Percentiles rank a stretch among this genome's conserved stretches.
phyloP scores from a whole-genome alignment of 768 basidiomycete species.

The Arthromyces matolae region DNA sequence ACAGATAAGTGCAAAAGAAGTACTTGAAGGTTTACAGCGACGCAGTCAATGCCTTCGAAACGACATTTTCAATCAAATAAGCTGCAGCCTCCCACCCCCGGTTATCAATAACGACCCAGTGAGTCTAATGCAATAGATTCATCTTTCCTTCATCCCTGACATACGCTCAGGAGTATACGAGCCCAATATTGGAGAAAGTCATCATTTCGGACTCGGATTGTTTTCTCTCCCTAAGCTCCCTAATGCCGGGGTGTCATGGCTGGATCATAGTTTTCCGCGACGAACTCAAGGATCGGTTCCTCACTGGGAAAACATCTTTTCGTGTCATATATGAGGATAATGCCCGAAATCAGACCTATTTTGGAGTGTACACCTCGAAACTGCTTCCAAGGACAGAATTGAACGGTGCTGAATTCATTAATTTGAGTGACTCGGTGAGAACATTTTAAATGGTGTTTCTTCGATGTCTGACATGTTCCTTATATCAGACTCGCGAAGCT shows the following conservation, averaged over 20 bases:
- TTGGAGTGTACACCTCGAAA: constrained; percentile 9
- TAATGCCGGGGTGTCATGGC: constrained; percentile 12
- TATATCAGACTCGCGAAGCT: constrained; percentile 9
- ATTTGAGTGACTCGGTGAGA: not conserved
- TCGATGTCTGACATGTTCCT: not conserved
- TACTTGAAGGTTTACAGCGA: constrained; percentile 5
- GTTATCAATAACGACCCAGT: not conserved
- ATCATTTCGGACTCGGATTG: constrained; percentile 12
- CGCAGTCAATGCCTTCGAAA: not conserved
- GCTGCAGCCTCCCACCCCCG: constrained; percentile 7
- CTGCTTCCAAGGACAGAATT: constrained; percentile 6
- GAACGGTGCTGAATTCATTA: constrained; percentile 15
- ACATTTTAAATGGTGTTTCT: not conserved
- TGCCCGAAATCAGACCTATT: constrained; percentile 2
- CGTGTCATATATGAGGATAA: constrained; percentile 4
- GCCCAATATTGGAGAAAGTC: constrained; percentile 7
- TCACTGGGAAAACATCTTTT: constrained; percentile 8
- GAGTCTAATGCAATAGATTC: not conserved
- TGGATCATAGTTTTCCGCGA: constrained; percentile 15
- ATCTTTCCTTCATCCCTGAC: not conserved
- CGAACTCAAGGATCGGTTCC: constrained; percentile 13
- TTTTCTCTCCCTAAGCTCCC: constrained; percentile 8
- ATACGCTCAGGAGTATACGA: not conserved
- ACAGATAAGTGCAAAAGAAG: not conserved
- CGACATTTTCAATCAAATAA: constrained; percentile 2